Conservation (phyloP, 2,329 filamentous ascomycete species). For the Fusarium humuli region DNA sequence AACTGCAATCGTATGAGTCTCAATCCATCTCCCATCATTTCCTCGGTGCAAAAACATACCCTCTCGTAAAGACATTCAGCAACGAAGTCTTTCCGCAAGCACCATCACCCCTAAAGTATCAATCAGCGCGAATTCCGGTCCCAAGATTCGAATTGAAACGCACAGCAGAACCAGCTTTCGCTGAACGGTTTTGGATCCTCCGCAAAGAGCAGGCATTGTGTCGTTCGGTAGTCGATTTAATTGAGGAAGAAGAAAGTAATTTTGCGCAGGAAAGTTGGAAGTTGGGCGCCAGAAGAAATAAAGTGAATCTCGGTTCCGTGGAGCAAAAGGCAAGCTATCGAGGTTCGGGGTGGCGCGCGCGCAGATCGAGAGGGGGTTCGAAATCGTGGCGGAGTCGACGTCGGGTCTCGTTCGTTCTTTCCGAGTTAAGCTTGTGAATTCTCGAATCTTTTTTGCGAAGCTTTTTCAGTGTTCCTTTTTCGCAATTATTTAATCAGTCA, state of each 20-base stretch:
- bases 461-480: not conserved
- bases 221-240: not conserved
- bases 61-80: slow-evolving; percentile 98
- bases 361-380: not conserved
- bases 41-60: slow-evolving; percentile 67
- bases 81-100: slow-evolving; percentile 97
- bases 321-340: not conserved
- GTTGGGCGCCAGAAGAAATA: not conserved
- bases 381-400: not conserved
- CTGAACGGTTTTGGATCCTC: slow-evolving; percentile 86
- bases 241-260: not conserved
- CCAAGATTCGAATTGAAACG: slow-evolving; percentile 25
- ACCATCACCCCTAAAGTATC: slow-evolving; percentile 81
- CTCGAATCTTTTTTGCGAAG: not conserved
- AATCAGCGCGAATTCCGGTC: slow-evolving; percentile 23
- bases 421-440: not conserved
- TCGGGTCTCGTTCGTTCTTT: not conserved
- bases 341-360: not conserved
- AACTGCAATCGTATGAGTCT: slow-evolving; percentile 63
- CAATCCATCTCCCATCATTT: not conserved
- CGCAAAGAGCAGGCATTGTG: slow-evolving; percentile 62
- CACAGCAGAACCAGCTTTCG: slow-evolving; percentile 95
- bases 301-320: not conserved
- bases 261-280: not conserved
- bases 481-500: not conserved